Evolutionary conservation across 1,139 yeast species (phyloP).

Genomic region (Kodamaea anthophila): DNA sequence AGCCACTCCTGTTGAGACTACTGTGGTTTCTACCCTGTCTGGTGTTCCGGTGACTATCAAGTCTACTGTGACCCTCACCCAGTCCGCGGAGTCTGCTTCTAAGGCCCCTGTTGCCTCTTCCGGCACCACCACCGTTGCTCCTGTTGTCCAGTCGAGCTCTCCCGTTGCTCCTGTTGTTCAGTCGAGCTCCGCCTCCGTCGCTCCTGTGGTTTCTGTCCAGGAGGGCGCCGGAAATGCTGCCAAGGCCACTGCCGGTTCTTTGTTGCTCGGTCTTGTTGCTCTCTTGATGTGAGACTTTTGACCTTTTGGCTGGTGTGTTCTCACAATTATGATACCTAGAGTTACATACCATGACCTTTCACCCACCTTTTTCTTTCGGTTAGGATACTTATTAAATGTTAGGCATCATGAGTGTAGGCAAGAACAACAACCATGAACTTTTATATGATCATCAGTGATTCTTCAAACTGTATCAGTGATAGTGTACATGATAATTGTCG

Average conservation of each 20-base stretch:
- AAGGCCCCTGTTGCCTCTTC: neutral
- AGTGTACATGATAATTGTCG: no score
- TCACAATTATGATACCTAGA: neutral
- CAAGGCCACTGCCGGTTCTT: constrained; percentile 7
- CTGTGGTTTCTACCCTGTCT: no score
- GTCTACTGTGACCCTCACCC: no score
- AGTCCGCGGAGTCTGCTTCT: no score
- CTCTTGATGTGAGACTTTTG: constrained; percentile 8
- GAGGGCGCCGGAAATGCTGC: constrained; percentile 8
- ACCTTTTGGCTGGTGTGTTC: neutral
- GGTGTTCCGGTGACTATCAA: no score
- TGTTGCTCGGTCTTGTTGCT: constrained; percentile 9
- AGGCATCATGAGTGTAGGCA: no score
- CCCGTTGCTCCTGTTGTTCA: neutral
- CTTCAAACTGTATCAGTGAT: no score
- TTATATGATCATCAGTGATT: no score
- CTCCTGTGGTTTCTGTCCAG: constrained; percentile 5
- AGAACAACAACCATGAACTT: no score
- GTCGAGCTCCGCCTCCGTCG: neutral
- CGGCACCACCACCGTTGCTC: neutral
- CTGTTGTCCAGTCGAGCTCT: neutral
- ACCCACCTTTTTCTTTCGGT: neutral
- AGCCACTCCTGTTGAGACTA: no score
- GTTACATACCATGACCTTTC: constrained; percentile 1
- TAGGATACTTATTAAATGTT: no score